Base-by-base conservation (phyloP, 2,329 filamentous ascomycete species). In the Epichloe coenophiala region DNA sequence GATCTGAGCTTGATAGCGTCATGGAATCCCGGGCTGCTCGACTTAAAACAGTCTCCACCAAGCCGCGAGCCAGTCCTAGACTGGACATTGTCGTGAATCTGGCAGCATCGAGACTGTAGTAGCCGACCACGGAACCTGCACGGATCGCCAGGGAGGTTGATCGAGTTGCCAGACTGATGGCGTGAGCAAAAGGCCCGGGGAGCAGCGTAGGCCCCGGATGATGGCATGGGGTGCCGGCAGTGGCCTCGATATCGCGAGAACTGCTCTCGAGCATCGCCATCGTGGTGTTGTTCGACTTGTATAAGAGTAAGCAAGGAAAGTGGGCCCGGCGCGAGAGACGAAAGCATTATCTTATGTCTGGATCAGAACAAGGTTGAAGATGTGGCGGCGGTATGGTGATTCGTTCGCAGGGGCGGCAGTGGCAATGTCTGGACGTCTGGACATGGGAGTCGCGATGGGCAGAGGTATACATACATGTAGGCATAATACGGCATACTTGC, bases 81-180 rank as follows among this genome's bases (percentile, higher is more conserved):
- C 75, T 74, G 2, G 77, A 78, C 3, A 81, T 62, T 1, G 77
- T 78, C 7, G 77, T 78, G 57, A 76, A 66, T 51, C 74, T 73
- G 35, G 76, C 76, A 11, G 74, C 75, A 55, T 74, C 69, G 51
- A 80, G 68, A 35, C 74, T 67, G 56, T 72, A 77, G 13, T 71
- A 70, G 40, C 75, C 70, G 36, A 79, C 66, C n/a, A 74, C 60
- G 3, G 74, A 75, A 40, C 75, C 71, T 39, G 78, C 62, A 5
- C 76, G 74, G 23, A 81, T 70, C 35, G 74, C 75, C 23, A 83
- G 68, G 68, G 76, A 74, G 15, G 78, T 77, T 3, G 79, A 81
- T 49, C 77, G 72, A 3, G 80, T 78, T 11, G 78, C 76, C 43
- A 83, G 65, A 56, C 78, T 82, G 50, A 84, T 72, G 31, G 73